These are phyloP conservation scores for Calonectria henricotiae DNA, from an alignment of 2,329 filamentous ascomycete genomes.

Conservation along the genomic window DNA sequence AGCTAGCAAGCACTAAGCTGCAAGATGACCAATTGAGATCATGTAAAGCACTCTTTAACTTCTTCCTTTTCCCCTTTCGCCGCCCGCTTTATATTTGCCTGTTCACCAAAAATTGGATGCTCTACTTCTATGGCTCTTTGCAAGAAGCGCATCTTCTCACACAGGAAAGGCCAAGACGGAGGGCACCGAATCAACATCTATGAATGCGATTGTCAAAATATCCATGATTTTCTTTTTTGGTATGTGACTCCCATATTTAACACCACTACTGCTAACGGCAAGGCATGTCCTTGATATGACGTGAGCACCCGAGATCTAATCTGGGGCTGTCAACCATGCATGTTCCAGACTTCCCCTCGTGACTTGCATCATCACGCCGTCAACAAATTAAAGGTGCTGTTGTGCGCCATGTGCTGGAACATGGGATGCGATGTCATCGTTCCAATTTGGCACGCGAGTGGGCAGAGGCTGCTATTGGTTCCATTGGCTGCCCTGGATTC, in stretches of 20 bases:
- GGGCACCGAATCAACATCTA: too few relatives aligned
- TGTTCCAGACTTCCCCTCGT: constrained; percentile 23
- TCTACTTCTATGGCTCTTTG: too few relatives aligned
- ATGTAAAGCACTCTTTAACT: too few relatives aligned
- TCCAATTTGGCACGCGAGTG: constrained; percentile 52
- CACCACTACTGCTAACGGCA: background rate
- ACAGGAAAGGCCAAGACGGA: background rate
- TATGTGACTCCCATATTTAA: too few relatives aligned
- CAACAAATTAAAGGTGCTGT: constrained; percentile 44
- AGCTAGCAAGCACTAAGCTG: too few relatives aligned
- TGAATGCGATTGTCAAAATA: background rate
- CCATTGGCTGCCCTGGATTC: constrained; percentile 51
- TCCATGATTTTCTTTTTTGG: background rate
- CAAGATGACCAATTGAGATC: background rate
- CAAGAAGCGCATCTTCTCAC: too few relatives aligned
- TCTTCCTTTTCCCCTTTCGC: background rate
- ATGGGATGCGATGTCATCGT: constrained; percentile 42
- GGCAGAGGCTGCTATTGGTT: constrained; percentile 31
- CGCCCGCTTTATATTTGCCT: too few relatives aligned
- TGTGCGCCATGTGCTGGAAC: constrained; percentile 46
- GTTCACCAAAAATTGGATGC: too few relatives aligned
- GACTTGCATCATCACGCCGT: background rate
- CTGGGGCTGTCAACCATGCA: constrained; percentile 6
- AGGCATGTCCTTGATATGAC: background rate
- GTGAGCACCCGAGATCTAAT: constrained; percentile 15